A percentile compares a stretch with the other conserved stretches of the same genome.
Conservation (phyloP, 192 early-diverging fungal species). For the Glomus cerebriforme region DNA sequence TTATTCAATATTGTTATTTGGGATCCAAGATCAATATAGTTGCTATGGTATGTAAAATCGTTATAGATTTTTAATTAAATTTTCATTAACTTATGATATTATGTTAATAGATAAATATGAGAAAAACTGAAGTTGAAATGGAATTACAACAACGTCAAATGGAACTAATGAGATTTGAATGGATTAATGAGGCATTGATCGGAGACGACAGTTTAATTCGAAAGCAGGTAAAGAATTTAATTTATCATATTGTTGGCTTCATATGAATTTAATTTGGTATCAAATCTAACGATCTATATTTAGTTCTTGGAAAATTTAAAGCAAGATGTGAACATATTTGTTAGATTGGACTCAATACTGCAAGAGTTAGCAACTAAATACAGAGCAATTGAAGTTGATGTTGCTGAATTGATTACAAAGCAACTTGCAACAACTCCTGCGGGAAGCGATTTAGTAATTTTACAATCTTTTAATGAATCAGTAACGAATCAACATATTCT, state of each 20-base stretch:
- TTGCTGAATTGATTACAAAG: neutral
- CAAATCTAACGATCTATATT: neutral
- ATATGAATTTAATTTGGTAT: neutral
- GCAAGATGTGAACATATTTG: conserved; percentile 21
- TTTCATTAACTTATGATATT: neutral
- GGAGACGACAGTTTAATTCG: neutral
- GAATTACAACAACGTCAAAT: conserved; percentile 20
- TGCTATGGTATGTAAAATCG: neutral
- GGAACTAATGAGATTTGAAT: conserved; percentile 23
- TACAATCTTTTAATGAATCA: conserved; percentile 19
- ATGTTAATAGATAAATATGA: neutral
- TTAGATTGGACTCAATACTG: neutral
- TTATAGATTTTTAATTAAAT: neutral
- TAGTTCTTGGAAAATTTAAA: conserved; percentile 17
- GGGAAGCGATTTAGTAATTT: neutral
- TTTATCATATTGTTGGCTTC: no score
- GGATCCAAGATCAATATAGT: neutral
- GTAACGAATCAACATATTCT: conserved; percentile 15
- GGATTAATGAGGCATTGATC: conserved; percentile 17
- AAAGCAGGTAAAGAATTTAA: neutral
- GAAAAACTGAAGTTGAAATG: conserved; percentile 22
- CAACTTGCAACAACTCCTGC: neutral
- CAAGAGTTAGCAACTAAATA: conserved; percentile 14
- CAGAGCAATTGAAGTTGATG: conserved; percentile 1
- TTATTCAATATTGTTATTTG: no score